These are phyloP conservation scores for Excoecaria cochinchinensis DNA, from an alignment of 345 rosid species.

Conservation along the genomic window DNA sequence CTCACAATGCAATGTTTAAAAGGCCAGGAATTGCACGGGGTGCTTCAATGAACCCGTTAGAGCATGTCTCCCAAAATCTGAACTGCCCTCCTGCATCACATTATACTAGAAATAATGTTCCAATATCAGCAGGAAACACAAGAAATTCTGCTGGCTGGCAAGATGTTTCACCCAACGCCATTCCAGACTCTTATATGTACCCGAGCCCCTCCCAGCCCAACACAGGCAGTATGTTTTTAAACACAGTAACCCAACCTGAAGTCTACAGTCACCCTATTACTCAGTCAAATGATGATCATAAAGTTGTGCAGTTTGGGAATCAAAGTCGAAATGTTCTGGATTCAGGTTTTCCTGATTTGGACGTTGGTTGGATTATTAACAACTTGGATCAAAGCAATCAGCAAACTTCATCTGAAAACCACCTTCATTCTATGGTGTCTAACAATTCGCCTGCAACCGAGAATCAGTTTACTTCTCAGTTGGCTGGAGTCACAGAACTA, in stretches of 20 bases:
- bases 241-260: slow-evolving; percentile 23
- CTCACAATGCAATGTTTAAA: slow-evolving; percentile 33
- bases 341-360: slow-evolving; percentile 19
- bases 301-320: slow-evolving; percentile 11
- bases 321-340: slow-evolving; percentile 23
- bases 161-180: slow-evolving; percentile 7
- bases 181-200: slow-evolving; percentile 20
- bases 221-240: slow-evolving; percentile 3
- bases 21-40: slow-evolving; percentile 21
- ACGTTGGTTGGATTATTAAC: slow-evolving; percentile 14
- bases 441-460: slow-evolving; percentile 19
- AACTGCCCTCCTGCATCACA: slow-evolving; percentile 19
- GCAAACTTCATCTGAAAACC: slow-evolving; percentile 22
- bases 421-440: slow-evolving; percentile 12
- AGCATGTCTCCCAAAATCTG: slow-evolving; percentile 21
- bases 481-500: slow-evolving; percentile 17
- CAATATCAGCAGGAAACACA: slow-evolving; percentile 20
- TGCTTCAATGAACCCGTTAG: slow-evolving; percentile 15
- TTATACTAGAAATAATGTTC: slow-evolving; percentile 12
- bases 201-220: slow-evolving; percentile 23
- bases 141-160: slow-evolving; percentile 18
- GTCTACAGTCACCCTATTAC: slow-evolving; percentile 14
- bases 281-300: slow-evolving; percentile 21
- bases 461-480: slow-evolving; percentile 17
- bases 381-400: slow-evolving; percentile 21